These are phyloP conservation scores for Solanum hybrid DNA, from an alignment of 305 asterid species.

Conservation along the genomic window DNA sequence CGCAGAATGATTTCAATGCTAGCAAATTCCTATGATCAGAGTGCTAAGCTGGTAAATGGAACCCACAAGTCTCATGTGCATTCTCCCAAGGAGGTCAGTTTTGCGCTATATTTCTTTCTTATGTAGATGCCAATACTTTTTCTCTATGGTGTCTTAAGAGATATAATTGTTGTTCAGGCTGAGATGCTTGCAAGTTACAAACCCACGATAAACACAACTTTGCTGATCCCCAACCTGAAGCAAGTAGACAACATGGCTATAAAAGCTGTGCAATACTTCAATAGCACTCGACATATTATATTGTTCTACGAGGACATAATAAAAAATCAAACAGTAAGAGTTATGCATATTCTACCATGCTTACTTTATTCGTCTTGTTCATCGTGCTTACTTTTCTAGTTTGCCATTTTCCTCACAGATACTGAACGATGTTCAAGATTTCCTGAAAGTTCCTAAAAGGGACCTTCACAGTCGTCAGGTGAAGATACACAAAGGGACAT, in stretches of 20 bases:
- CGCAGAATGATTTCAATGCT: slow-evolving; percentile 75
- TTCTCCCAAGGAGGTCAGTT: slow-evolving; percentile 58
- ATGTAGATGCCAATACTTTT: neutral
- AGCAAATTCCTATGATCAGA: slow-evolving; percentile 79
- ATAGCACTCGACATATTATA: slow-evolving; percentile 63
- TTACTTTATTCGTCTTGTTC: neutral
- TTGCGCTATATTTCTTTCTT: neutral
- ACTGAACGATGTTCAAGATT: slow-evolving; percentile 69
- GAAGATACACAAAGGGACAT: slow-evolving; percentile 79
- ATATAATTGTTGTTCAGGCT: slow-evolving; percentile 39
- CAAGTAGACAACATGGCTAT: slow-evolving; percentile 59
- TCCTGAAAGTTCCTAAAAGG: slow-evolving; percentile 58
- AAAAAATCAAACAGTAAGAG: slow-evolving; percentile 63
- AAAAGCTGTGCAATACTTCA: slow-evolving; percentile 62
- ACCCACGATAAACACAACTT: slow-evolving; percentile 52
- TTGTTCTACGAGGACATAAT: slow-evolving; percentile 75
- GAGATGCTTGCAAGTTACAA: slow-evolving; percentile 71
- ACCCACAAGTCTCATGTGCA: slow-evolving; percentile 91
- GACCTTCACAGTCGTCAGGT: slow-evolving; percentile 69
- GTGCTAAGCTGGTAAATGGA: slow-evolving; percentile 67
- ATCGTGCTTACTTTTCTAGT: neutral
- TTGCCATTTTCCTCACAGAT: slow-evolving; percentile 30
- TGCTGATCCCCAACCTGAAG: slow-evolving; percentile 49
- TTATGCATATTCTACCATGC: neutral
- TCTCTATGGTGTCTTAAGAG: neutral